Evolutionary conservation across 768 basidiomycete genomes (phyloP).

Genomic region (Tricholoma saponaceum): DNA sequence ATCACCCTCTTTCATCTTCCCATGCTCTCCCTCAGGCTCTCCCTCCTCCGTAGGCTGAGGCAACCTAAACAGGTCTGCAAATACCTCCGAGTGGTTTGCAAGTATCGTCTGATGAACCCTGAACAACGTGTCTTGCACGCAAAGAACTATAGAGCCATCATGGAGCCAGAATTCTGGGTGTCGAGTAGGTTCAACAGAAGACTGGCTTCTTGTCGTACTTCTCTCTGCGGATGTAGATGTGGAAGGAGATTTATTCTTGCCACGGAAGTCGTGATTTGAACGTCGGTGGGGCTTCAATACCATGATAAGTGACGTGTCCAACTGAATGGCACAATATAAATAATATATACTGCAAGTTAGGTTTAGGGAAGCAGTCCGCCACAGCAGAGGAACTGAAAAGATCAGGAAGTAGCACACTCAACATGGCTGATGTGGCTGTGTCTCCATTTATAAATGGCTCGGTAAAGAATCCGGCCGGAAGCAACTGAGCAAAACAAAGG

Average conservation of each 20-base stretch:
- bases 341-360: too few relatives aligned
- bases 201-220: neutral
- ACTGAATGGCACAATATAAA: too few relatives aligned
- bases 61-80: conserved; percentile 55
- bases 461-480: too few relatives aligned
- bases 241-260: neutral
- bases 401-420: too few relatives aligned
- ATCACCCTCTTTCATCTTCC: neutral
- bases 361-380: too few relatives aligned
- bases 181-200: neutral
- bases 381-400: too few relatives aligned
- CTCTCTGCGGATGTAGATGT: neutral
- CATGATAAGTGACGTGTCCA: neutral
- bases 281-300: neutral
- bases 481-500: too few relatives aligned
- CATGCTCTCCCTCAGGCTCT: too few relatives aligned
- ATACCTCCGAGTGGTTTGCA: conserved; percentile 58
- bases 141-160: conserved; percentile 42
- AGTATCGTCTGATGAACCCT: conserved; percentile 44
- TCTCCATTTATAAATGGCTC: too few relatives aligned
- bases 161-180: conserved; percentile 37
- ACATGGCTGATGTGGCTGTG: too few relatives aligned
- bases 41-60: conserved; percentile 39
- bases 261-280: neutral
- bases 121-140: conserved; percentile 36